Evolutionary conservation across 306 rosid genomes (phyloP), one percentile per base, ranked within the genome.

Genomic region (Phaseolus lunatus): DNA sequence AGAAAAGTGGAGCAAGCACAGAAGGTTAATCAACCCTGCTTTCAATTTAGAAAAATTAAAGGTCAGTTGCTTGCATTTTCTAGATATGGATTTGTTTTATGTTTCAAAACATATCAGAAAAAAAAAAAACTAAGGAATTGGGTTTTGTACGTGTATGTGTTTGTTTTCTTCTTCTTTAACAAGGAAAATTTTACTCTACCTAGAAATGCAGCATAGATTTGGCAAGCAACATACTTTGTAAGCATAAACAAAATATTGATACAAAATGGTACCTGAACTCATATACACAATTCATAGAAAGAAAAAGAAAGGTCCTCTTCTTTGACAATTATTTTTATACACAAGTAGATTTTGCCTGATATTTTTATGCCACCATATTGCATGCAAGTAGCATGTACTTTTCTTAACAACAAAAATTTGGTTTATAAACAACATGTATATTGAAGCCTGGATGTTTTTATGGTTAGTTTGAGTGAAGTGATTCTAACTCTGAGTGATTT

Each of bases 1-100:
- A 48, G 85, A 86, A 18, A 89, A 91, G 59, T 91, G 92, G 94
- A 78, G 82, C 52, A 89, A 69, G 70, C 90, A 83, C 73, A 76
- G 89, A 64, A 88, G 70, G 67, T 73, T 88, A 18, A 81, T 90
- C 70, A 86, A 81, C 48, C 91, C 87, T 16, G 86, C 89, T 47
- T 90, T 90, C 72, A 82, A 78, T 43, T 5, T 72, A 0, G 89
- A 88, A 70, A 88, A 85, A 52, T 35, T 88, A 41, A 90, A 92
- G 97, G 97, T 89, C 61, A 61, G 54, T 67, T 62, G 1, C 19
- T 31, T 31, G 3, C 4, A 18, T 45, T 27, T 57, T 27, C n/a
- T n/a, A n/a, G n/a, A n/a, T n/a, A n/a, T n/a, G n/a, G n/a, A n/a
- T n/a, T n/a, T n/a, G n/a, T n/a, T n/a, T n/a, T n/a, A n/a, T n/a